Base-by-base conservation (phyloP, 2,329 filamentous ascomycete genomes). In the Penicillium sp. region DNA sequence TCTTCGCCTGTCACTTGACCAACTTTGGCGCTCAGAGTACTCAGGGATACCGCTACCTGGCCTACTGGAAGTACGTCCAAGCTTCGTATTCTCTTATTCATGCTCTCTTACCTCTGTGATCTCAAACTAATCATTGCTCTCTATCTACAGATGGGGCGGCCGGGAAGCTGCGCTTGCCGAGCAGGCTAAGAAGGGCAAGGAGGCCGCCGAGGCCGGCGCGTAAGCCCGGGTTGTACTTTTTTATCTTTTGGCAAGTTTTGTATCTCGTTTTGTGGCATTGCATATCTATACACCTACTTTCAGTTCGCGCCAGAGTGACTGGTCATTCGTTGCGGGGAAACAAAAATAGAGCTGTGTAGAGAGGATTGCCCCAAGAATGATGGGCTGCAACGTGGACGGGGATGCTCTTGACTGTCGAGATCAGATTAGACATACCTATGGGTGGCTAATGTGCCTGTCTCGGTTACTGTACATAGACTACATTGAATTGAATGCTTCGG, bases 1-100 rank as follows among this genome's bases (percentile, higher is more conserved):
- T 85, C 46, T 84, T 85, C 67, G 81, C 77, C 55, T 84, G 81
- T 72, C 81, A 85, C 68, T 69, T 79, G 50, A 75, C 83, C 69
- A 85, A 85, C 70, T 84, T 81, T 68, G 69, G 68, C 54, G 78
- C 79, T 37, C 81, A 85, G 67, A 55, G 72, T 36, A 77, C 76
- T 26, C 81, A 85, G 64, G 79, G 74, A 48, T 83, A 82, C 69
- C 73, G 81, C 44, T 85, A 80, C 62, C 51, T 81, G 52, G 76
- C 77, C 59, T 81, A 82, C 69, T 82, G 77, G 77, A 70, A 74
- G 71, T 74, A 65, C 47, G 69, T 70, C 24, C 10, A 37, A 24
- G 8, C 8, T 22, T 16, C 14, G 14, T 13, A 8, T 16, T 14
- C 3, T 27, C 24, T 29, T 38, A 27, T 35, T n/a, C 22, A 27